phyloP scores from a whole-genome alignment of 441 rosid genomes.

The Croton setiger region DNA sequence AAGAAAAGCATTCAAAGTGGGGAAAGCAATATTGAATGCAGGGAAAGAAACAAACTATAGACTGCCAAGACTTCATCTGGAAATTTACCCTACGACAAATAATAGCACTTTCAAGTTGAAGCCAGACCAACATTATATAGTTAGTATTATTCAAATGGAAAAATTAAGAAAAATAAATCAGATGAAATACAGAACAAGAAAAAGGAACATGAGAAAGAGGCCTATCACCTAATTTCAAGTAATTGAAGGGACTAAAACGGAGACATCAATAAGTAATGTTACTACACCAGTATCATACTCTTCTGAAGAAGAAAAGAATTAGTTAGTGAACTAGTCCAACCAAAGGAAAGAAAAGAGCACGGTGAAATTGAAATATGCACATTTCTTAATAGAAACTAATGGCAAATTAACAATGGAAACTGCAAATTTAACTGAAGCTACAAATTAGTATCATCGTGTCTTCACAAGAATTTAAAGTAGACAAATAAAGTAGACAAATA shows the following conservation, averaged over 20 bases:
- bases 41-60: background rate
- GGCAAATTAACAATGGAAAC: slow-evolving; percentile 1
- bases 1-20: background rate
- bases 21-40: background rate
- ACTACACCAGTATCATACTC: background rate
- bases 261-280: background rate
- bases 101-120: background rate
- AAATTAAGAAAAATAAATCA: background rate
- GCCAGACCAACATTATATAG: background rate
- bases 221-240: background rate
- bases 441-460: background rate
- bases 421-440: slow-evolving; percentile 4
- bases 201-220: background rate
- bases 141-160: background rate
- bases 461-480: background rate
- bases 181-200: background rate
- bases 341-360: background rate
- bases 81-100: background rate
- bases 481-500: background rate
- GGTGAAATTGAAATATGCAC: background rate
- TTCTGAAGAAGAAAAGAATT: background rate
- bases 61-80: background rate
- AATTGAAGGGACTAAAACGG: background rate
- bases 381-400: background rate
- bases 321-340: background rate